Base-by-base conservation (phyloP, 176 grass and related monocot species). In the Triticum monococcum region DNA sequence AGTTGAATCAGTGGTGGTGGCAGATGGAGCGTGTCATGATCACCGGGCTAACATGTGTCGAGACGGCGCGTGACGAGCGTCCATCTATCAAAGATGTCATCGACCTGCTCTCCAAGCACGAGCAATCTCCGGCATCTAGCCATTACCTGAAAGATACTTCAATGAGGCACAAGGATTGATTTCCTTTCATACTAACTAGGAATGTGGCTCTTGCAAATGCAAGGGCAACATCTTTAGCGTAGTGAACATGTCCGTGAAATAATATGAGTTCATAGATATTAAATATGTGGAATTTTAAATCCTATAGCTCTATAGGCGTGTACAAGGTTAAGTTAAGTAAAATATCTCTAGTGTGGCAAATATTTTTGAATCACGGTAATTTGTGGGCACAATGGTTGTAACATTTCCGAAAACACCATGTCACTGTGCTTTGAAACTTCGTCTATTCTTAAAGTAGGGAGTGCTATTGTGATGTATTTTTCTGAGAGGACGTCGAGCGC, bases 1-100 rank as follows among this genome's bases (percentile, higher is more conserved):
- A 84, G 37, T 75, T 84, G 25, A 38, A 84, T 31, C 71, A 4
- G 7, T 68, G 66, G 31, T 18, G 31, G 8, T 1, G 11, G 0
- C 38, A 75, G 37, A 84, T 84, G 71, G 70, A 75, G 70, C 56
- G 70, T 10, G 70, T 84, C 70, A 41, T 84, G 16, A 0, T 48
- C 37, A 60, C 73, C 1, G 71, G 82, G 4, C 38, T 75, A 4
- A 0, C 46, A 17, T 75, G 82, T 75, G 37, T 32, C 25, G 17
- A 75, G 1, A 10, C 2, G 57, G 6, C 46, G 7, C 82, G 70
- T 5, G 4, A 3, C 0, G 16, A 75, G 11, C 37, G 71, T 0
- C 82, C 71, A 38, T 4, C 12, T 2, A 84, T 75, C 3, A 75
- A 40, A 75, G 48, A 12, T 5, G 50, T 16, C n/a, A 36, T 72